phyloP scores from a whole-genome alignment of 2,329 filamentous ascomycete genomes.

The Penicillium sp. region DNA sequence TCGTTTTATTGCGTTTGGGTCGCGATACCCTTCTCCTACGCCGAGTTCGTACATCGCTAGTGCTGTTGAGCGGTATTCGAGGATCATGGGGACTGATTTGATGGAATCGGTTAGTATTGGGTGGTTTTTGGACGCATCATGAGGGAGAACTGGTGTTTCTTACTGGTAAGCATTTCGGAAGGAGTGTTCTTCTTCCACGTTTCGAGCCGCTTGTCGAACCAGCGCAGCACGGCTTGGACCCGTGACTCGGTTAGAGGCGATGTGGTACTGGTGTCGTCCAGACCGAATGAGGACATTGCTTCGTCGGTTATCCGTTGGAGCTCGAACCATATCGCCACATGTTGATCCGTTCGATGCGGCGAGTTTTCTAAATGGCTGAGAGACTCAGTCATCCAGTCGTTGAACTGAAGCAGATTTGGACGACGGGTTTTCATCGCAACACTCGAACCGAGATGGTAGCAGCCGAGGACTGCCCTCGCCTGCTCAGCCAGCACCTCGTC shows the following conservation, averaged over 20 bases:
- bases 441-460: constrained; percentile 37
- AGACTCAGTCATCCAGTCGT: constrained; percentile 40
- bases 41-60: constrained; percentile 38
- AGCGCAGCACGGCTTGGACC: constrained; percentile 35
- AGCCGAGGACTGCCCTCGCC: constrained; percentile 34
- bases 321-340: constrained; percentile 37
- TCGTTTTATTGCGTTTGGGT: constrained; percentile 35
- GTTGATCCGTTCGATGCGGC: constrained; percentile 32
- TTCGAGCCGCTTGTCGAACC: constrained; percentile 40
- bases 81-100: constrained; percentile 28
- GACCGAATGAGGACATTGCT: constrained; percentile 37
- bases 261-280: constrained; percentile 37
- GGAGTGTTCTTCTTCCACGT: constrained; percentile 33
- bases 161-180: constrained; percentile 33
- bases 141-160: not conserved
- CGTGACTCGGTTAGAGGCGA: constrained; percentile 35
- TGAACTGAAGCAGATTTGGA: constrained; percentile 37
- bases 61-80: constrained; percentile 33
- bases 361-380: constrained; percentile 33
- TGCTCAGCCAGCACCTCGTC: constrained; percentile 38
- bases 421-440: constrained; percentile 41
- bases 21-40: constrained; percentile 38
- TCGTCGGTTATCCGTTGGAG: constrained; percentile 38
- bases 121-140: not conserved
- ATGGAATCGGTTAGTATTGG: not conserved